A percentile compares a stretch with the other conserved stretches of the same genome.
These are phyloP conservation scores for Camelina sativa DNA, from an alignment of 345 rosid species.

Conservation along the genomic window DNA sequence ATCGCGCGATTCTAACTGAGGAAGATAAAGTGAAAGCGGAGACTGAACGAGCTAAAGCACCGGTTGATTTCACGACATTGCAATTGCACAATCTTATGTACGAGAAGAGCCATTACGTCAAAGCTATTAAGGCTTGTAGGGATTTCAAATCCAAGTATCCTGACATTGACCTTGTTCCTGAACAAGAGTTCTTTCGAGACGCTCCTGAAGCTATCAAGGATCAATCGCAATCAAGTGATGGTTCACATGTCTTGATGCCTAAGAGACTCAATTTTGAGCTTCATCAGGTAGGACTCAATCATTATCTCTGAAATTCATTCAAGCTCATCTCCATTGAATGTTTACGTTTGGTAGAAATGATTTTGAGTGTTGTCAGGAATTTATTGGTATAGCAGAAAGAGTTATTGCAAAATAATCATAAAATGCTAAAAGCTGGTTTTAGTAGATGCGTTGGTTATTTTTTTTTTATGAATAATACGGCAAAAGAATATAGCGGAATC, in stretches of 20 bases:
- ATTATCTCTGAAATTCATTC: background rate
- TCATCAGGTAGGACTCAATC: conserved; percentile 61
- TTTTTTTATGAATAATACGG: too few species aligned
- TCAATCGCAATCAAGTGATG: conserved; percentile 52
- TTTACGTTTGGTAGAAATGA: conserved; percentile 7
- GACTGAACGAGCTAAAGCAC: conserved; percentile 85
- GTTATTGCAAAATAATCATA: background rate
- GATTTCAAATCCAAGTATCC: conserved; percentile 93
- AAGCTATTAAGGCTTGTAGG: conserved; percentile 90
- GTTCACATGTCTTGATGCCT: conserved; percentile 79
- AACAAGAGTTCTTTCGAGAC: conserved; percentile 70
- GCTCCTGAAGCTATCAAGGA: conserved; percentile 80
- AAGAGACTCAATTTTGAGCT: conserved; percentile 87
- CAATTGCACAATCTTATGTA: conserved; percentile 94
- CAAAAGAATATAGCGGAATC: background rate
- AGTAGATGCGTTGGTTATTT: background rate
- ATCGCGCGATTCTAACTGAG: conserved; percentile 73
- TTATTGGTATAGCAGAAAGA: background rate
- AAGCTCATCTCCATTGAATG: background rate
- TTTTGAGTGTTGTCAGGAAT: background rate
- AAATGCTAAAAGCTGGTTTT: too few species aligned
- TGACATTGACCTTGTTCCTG: conserved; percentile 82
- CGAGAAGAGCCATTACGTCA: conserved; percentile 90
- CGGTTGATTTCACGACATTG: conserved; percentile 85
- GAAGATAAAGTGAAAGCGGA: conserved; percentile 86